These are phyloP conservation scores for Vitis hybrid DNA, from an alignment of 177 flowering plant genomes.

Conservation along the genomic window DNA sequence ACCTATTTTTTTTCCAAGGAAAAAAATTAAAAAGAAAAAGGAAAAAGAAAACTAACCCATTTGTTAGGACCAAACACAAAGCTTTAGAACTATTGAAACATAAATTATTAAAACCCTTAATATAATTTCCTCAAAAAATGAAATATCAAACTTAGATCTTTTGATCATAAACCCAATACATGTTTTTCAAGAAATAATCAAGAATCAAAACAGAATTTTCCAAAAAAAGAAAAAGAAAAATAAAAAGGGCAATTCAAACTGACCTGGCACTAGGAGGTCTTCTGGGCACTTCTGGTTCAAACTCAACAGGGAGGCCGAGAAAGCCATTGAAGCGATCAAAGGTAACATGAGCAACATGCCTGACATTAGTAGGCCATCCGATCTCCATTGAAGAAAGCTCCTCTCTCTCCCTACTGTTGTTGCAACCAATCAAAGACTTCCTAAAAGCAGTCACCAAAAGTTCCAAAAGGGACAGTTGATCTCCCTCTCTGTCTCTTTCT, in stretches of 20 bases:
- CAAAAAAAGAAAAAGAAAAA: background rate
- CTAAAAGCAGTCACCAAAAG: constrained; percentile 49
- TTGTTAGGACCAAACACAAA: background rate
- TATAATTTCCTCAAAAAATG: too few species aligned
- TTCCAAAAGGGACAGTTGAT: constrained; percentile 45
- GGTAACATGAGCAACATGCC: constrained; percentile 87
- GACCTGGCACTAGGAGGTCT: constrained; percentile 86
- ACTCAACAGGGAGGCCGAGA: constrained; percentile 78
- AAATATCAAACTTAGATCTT: too few species aligned
- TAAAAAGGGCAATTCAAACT: constrained; percentile 1
- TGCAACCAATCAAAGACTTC: constrained; percentile 55
- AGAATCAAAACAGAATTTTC: background rate
- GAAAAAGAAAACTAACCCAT: background rate
- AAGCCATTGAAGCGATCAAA: constrained; percentile 85
- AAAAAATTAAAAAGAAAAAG: background rate
- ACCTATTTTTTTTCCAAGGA: background rate
- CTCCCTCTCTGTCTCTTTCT: constrained; percentile 21
- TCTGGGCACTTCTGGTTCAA: constrained; percentile 81
- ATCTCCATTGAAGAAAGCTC: constrained; percentile 53
- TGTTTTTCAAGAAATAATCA: background rate
- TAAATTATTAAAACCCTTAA: too few species aligned
- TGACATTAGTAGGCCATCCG: constrained; percentile 63
- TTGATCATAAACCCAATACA: too few species aligned
- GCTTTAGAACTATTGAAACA: too few species aligned
- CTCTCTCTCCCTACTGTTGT: constrained; percentile 15